Evolutionary conservation across 2,329 filamentous ascomycete species (phyloP), one percentile per base, ranked within the genome.

Genomic region (Leptosphaerulina australis): DNA sequence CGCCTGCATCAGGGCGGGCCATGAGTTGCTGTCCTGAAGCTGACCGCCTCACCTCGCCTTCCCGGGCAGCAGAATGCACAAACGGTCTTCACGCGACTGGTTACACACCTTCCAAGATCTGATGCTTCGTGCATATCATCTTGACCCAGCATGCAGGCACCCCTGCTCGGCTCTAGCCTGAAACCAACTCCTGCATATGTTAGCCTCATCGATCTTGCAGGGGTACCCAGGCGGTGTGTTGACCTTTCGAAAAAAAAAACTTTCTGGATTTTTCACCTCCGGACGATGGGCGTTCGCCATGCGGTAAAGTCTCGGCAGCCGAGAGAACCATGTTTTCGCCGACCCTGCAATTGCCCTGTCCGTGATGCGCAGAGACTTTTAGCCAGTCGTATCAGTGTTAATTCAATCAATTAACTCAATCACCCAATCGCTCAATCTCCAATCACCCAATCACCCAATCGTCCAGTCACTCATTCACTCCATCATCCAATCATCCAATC

Each of bases 51-150:
- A 51, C 39, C 43, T 50, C 55, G 48, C 50, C 40, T 55, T 37
- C 30, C 45, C 49, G 58, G 49, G 53, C 59, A 56, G 53, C 55
- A 51, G 18, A 29, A 36, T 41, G 48, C 35, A 41, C 56, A 60
- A 62, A 61, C 53, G 41, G 52, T 50, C 50, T 48, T 46, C 41
- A 53, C 50, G 53, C 55, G 48, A 50, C 34, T 50, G 41, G 48
- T 33, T 31, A 22, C 44, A 39, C 35, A 35, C 44, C 36, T 46
- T 41, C 56, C 59, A 63, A 67, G 60, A 67, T 70, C 61, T 66
- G 65, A 64, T 60, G 62, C 62, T 61, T 61, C 54, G 62, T 67
- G 67, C 67, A 71, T 69, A 60, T 59, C 61, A 62, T 64, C 51
- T 52, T 44, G 61, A 51, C 57, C 59, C 59, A 61, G 55, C 41